phyloP scores from a whole-genome alignment of 805 yeast species.

The Cyberlindnera americana region DNA sequence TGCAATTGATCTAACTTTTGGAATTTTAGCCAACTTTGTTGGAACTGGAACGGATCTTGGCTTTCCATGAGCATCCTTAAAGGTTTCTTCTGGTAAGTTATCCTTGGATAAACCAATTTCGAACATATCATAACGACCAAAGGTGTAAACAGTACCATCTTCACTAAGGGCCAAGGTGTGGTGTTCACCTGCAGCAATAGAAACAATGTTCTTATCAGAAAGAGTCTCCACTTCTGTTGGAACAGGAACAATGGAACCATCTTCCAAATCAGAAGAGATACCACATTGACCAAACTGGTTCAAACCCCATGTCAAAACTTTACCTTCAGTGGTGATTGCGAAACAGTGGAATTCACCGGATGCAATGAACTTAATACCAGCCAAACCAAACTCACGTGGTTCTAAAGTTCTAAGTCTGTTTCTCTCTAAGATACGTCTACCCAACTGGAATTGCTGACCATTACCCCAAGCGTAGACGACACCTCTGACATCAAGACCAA shows the following conservation, averaged over 20 bases:
- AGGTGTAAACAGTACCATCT: constrained; percentile 71
- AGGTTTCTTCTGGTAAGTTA: constrained; percentile 67
- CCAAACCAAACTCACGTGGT: constrained; percentile 81
- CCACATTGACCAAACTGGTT: constrained; percentile 98
- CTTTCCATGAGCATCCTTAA: constrained; percentile 73
- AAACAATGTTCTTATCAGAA: constrained; percentile 50
- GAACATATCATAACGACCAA: constrained; percentile 92
- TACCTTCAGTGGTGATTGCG: constrained; percentile 73
- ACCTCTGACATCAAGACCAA: constrained; percentile 82
- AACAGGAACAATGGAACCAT: constrained; percentile 73
- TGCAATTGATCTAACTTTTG: constrained; percentile 57
- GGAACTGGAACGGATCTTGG: constrained; percentile 86
- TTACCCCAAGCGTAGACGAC: constrained; percentile 96
- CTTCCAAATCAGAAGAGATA: constrained; percentile 68
- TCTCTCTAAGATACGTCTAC: constrained; percentile 79
- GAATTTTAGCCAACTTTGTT: constrained; percentile 57
- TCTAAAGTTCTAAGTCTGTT: constrained; percentile 69
- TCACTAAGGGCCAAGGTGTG: constrained; percentile 76
- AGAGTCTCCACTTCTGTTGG: constrained; percentile 76
- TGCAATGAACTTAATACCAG: constrained; percentile 73
- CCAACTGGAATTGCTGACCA: constrained; percentile 90
- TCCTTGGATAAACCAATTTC: constrained; percentile 78
- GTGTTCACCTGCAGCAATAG: constrained; percentile 91
- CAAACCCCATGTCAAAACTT: constrained; percentile 88
- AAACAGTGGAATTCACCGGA: constrained; percentile 96